Evolutionary conservation across 2,329 filamentous ascomycete species (phyloP).

Genomic region (Lecanoromycetidae sp.): DNA sequence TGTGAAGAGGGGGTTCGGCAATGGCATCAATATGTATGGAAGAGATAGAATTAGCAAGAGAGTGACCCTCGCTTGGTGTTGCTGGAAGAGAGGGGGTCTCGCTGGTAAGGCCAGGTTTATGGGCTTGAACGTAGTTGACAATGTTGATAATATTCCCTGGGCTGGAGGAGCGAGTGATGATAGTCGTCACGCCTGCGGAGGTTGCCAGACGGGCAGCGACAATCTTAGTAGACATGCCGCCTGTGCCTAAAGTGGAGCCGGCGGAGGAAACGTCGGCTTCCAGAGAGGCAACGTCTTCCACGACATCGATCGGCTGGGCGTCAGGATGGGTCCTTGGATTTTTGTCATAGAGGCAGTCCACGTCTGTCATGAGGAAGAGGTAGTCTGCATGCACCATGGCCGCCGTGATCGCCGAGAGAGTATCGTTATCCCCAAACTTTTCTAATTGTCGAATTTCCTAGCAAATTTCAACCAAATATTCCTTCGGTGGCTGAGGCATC

Average conservation of each 20-base stretch:
- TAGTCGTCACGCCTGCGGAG: constrained; percentile 85
- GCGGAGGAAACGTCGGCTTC: constrained; percentile 83
- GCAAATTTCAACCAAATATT: neutral
- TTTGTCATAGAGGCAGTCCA: constrained; percentile 93
- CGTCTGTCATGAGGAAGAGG: constrained; percentile 96
- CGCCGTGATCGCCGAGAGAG: constrained; percentile 86
- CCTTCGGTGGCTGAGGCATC: neutral
- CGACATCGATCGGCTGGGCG: constrained; percentile 79
- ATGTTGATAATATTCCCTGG: constrained; percentile 86
- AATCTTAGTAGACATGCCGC: constrained; percentile 97
- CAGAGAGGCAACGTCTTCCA: constrained; percentile 73
- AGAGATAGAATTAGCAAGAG: constrained; percentile 28
- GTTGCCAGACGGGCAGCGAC: constrained; percentile 84
- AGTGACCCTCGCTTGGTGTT: constrained; percentile 20
- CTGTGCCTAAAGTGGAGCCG: constrained; percentile 79
- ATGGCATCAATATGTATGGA: constrained; percentile 30
- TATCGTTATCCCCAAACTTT: constrained; percentile 98
- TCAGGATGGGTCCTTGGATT: constrained; percentile 79
- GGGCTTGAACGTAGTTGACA: constrained; percentile 63
- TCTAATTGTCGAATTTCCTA: constrained; percentile 53
- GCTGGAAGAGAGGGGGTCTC: constrained; percentile 10
- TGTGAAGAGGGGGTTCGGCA: constrained; percentile 60
- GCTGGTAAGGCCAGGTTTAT: constrained; percentile 31
- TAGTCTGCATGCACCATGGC: constrained; percentile 96
- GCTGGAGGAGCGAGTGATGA: constrained; percentile 88